Percentiles rank a stretch among this genome's conserved stretches.
Conservation (phyloP, 169 alveolate species). For the Plasmodium cynomolgi region DNA sequence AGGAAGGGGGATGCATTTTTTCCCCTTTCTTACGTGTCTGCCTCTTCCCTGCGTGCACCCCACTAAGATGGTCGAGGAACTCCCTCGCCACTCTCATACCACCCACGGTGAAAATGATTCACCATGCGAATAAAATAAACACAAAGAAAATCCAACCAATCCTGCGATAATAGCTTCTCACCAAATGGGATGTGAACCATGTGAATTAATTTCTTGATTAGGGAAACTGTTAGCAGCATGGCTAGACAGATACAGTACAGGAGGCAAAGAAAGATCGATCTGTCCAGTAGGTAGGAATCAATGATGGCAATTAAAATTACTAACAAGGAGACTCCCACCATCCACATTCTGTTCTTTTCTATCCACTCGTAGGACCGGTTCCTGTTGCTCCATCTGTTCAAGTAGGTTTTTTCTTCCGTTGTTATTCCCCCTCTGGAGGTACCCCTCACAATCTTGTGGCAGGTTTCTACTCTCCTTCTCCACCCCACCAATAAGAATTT, state of each 20-base stretch:
- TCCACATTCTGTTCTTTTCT: background rate
- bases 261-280: slow-evolving; percentile 10
- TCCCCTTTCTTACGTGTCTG: background rate
- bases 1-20: background rate
- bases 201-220: slow-evolving; percentile 10
- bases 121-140: background rate
- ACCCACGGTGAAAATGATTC: background rate
- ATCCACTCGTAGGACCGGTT: background rate
- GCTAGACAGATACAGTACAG: slow-evolving; percentile 11
- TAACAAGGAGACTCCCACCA: background rate
- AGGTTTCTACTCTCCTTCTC: background rate
- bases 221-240: background rate
- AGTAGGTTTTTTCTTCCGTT: background rate
- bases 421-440: background rate
- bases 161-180: background rate
- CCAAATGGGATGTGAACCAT: slow-evolving; percentile 14
- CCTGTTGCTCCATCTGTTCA: slow-evolving; percentile 6
- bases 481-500: background rate
- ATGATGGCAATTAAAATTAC: slow-evolving; percentile 7
- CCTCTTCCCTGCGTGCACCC: background rate
- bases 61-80: background rate
- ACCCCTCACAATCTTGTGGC: background rate
- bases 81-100: background rate
- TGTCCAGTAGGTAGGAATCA: slow-evolving; percentile 15
- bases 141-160: background rate